A percentile compares a stretch with the other conserved stretches of the same genome.
phyloP scores from a whole-genome alignment of 176 grass and related monocot genomes.

The Musa troglodytarum region DNA sequence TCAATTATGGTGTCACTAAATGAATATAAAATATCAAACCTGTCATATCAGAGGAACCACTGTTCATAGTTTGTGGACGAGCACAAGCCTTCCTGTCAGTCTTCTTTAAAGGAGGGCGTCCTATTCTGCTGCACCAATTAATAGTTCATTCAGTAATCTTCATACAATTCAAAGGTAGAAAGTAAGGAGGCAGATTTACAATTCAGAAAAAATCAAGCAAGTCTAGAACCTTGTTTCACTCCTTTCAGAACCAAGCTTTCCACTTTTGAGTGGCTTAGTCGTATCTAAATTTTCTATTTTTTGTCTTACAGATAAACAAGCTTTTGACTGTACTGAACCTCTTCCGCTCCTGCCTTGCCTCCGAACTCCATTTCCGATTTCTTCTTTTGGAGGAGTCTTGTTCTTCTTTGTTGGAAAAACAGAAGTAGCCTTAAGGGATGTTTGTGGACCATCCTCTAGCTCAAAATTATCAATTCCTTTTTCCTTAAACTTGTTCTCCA shows the following conservation, averaged over 20 bases:
- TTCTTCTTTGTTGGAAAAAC: constrained; percentile 6
- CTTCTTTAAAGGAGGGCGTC: constrained; percentile 48
- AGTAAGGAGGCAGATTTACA: not conserved
- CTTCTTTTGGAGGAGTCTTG: not conserved
- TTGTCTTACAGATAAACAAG: constrained; percentile 45
- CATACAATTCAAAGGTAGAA: not conserved
- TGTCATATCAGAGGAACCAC: constrained; percentile 29
- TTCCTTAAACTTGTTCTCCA: constrained; percentile 50
- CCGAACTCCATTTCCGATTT: constrained; percentile 31
- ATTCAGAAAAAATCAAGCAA: not conserved
- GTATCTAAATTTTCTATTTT: constrained; percentile 39
- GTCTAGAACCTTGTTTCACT: constrained; percentile 44
- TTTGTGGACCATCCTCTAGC: not conserved
- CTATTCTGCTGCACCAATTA: constrained; percentile 47
- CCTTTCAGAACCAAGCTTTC: constrained; percentile 44
- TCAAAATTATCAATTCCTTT: constrained; percentile 48
- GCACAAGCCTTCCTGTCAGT: constrained; percentile 51
- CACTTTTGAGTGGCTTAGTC: constrained; percentile 52
- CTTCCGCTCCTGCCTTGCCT: constrained; percentile 61
- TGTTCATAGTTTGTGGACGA: constrained; percentile 39
- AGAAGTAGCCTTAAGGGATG: not conserved
- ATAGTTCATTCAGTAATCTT: constrained; percentile 2
- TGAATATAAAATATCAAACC: constrained; percentile 32
- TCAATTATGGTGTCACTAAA: not conserved
- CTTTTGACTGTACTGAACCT: constrained; percentile 40